phyloP scores from a whole-genome alignment of 331 rosid species.

The Pyracantha coccinea region DNA sequence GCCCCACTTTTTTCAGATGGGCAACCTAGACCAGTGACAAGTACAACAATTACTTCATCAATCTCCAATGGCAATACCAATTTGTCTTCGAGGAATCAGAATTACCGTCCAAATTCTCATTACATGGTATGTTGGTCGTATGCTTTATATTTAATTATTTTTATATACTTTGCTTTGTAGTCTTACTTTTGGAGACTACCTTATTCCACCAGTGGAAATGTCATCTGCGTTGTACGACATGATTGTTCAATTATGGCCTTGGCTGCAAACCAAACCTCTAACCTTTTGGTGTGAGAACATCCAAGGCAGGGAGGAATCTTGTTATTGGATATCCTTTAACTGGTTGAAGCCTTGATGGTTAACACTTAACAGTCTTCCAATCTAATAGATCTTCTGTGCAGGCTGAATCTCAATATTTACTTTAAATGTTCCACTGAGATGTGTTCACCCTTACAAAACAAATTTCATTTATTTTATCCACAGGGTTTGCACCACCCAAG shows the following conservation, averaged over 20 bases:
- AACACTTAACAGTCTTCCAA: neutral
- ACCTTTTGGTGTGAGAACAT: neutral
- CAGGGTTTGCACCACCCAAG: conserved; percentile 84
- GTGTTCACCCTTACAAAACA: neutral
- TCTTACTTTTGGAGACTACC: neutral
- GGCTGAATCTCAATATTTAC: neutral
- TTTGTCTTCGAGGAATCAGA: conserved; percentile 62
- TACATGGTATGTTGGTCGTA: conserved; percentile 46
- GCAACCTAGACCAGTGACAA: conserved; percentile 55
- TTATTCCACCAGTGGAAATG: neutral
- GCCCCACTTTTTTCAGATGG: conserved; percentile 60
- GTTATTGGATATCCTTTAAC: neutral
- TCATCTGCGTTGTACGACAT: neutral
- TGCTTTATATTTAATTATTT: neutral
- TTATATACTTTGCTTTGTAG: neutral
- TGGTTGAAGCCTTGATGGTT: too few relatives aligned
- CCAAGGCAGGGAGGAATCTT: neutral
- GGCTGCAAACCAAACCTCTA: neutral
- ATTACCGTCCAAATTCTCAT: conserved; percentile 63
- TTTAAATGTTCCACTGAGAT: neutral
- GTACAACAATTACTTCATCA: conserved; percentile 43
- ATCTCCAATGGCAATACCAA: conserved; percentile 43
- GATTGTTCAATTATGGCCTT: neutral
- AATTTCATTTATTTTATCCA: neutral
- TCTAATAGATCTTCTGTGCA: neutral